A percentile compares a stretch with the other conserved stretches of the same genome.
Evolutionary conservation across 768 basidiomycete genomes (phyloP).

Genomic region (Collybiopsis luxurians): DNA sequence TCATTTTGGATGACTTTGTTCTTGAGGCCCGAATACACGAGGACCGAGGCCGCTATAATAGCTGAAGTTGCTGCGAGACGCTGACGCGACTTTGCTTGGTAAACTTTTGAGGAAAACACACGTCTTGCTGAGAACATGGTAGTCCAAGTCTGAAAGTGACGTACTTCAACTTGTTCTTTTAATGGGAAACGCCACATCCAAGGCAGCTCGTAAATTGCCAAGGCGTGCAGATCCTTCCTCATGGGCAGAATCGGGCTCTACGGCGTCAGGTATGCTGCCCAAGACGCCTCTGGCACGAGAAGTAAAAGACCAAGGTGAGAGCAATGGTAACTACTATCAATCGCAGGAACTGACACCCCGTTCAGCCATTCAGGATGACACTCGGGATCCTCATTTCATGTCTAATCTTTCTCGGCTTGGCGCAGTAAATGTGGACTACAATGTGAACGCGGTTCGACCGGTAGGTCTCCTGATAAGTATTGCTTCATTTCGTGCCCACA

Average conservation of each 20-base stretch:
- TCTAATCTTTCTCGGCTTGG: conserved; percentile 64
- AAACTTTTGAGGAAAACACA: neutral
- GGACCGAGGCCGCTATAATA: neutral
- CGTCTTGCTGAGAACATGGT: conserved; percentile 2
- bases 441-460: conserved; percentile 46
- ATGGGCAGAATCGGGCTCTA: conserved; percentile 46
- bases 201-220: conserved; percentile 54
- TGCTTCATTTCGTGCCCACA: conserved; percentile 7
- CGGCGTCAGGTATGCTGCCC: conserved; percentile 12
- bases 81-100: neutral
- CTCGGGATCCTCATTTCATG: conserved; percentile 70
- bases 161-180: neutral
- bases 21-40: conserved; percentile 3
- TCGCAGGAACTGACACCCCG: neutral
- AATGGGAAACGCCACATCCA: conserved; percentile 63
- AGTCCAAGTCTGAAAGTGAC: too few relatives aligned
- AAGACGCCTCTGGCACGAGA: conserved; percentile 31
- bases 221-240: conserved; percentile 37
- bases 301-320: conserved; percentile 54
- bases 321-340: neutral
- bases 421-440: conserved; percentile 68
- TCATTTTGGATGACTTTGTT: conserved; percentile 32
- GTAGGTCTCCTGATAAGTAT: conserved; percentile 25
- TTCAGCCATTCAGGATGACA: conserved; percentile 60
- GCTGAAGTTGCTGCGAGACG: neutral